A percentile compares a stretch with the other conserved stretches of the same genome.
These are phyloP conservation scores for Beauveria bassiana DNA, from an alignment of 2,329 filamentous ascomycete genomes.

Conservation along the genomic window DNA sequence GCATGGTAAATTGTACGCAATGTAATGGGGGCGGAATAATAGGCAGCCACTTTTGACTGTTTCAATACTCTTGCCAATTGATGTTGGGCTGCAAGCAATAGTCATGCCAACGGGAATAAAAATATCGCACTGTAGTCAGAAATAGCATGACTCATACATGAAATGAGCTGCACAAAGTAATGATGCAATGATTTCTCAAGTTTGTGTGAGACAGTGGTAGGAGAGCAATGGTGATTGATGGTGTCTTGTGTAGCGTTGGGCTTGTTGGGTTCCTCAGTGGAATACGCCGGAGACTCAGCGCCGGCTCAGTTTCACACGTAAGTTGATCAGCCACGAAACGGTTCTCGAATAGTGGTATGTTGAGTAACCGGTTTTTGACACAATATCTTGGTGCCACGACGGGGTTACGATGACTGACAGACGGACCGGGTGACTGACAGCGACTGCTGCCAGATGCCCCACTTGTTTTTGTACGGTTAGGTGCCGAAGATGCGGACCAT, in stretches of 20 bases:
- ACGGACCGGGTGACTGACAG: background rate
- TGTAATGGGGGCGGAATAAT: background rate
- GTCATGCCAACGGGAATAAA: background rate
- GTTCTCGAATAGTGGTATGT: background rate
- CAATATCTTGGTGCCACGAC: background rate
- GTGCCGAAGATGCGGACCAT: background rate
- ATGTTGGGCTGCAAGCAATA: background rate
- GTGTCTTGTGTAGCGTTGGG: background rate
- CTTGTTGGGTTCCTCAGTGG: background rate
- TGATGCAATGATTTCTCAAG: background rate
- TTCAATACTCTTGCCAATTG: background rate
- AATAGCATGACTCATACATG: background rate
- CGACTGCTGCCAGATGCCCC: conserved; percentile 2
- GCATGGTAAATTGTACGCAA: background rate
- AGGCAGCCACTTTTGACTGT: background rate
- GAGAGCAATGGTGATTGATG: background rate
- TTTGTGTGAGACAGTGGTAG: background rate
- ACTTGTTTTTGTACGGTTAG: background rate
- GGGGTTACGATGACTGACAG: background rate
- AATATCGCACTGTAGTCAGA: background rate
- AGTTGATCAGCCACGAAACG: background rate
- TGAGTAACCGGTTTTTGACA: background rate
- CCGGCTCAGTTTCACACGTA: background rate
- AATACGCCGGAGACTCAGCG: background rate
- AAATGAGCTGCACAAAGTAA: background rate